These are phyloP conservation scores for Sarocladium strictum DNA, from an alignment of 2,329 filamentous ascomycete genomes.

Conservation along the genomic window DNA sequence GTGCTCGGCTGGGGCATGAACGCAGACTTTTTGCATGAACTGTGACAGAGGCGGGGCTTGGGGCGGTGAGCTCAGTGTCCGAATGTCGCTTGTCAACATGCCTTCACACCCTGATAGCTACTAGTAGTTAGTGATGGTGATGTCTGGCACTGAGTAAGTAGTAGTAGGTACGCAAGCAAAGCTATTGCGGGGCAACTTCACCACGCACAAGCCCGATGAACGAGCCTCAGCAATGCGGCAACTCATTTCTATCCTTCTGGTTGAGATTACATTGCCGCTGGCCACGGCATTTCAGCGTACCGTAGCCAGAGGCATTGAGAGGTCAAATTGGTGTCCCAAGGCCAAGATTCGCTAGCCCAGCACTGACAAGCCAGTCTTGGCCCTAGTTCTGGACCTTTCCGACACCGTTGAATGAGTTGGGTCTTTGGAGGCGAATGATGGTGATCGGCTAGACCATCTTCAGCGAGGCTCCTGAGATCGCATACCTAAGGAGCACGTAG, in stretches of 20 bases:
- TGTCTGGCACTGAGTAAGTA: no score
- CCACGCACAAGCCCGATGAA: no score
- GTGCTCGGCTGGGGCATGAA: no score
- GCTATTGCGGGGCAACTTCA: background rate
- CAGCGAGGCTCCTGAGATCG: background rate
- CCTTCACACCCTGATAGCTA: no score
- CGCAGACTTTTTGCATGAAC: background rate
- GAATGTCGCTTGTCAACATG: no score
- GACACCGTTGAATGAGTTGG: background rate
- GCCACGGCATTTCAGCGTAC: background rate
- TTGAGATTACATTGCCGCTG: no score
- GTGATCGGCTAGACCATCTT: background rate
- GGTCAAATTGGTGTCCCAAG: background rate
- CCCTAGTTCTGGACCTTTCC: background rate
- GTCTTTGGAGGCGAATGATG: background rate
- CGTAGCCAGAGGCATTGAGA: background rate
- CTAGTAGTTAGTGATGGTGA: no score
- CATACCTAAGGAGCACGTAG: background rate
- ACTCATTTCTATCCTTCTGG: no score
- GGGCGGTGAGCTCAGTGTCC: background rate
- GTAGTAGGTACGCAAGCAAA: no score
- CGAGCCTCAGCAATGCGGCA: no score
- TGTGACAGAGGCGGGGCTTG: background rate
- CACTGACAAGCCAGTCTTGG: slow-evolving; percentile 4
- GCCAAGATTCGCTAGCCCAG: slow-evolving; percentile 5